Base-by-base conservation (phyloP, 805 yeast genomes). In the Saturnispora sanitii region DNA sequence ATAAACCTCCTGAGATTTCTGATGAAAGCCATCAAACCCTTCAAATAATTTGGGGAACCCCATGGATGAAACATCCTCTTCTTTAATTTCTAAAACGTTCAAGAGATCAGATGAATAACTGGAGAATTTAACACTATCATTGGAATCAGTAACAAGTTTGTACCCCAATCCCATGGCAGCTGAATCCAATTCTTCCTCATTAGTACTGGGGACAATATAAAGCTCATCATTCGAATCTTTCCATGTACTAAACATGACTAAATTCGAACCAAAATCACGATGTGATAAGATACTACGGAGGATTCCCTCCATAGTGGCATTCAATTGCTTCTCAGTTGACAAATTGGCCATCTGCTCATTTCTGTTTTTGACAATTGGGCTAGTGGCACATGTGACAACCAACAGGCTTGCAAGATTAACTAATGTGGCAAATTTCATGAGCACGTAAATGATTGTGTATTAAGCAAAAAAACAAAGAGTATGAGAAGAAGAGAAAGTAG, bases 31-130 rank as follows among this genome's bases (percentile, higher is more conserved):
- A n/a, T 41, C 48, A n/a, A 37, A 38, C 17, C 42, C 47, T 12
- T 43, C 19, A 56, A 56, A 58, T 6, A 50, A 42, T 13, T 43
- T 33, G 1, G 64, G 63, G 33, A 57, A 59, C 2, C 61, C 61
- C 43, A 47, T 27, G 3, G 56, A 44, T 3, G 45, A n/a, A 28
- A 58, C 47, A 38, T 56, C 44, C 35, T 51, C 50, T 42, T 59
- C 61, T 35, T 50, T 44, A 9, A 58, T 48, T 20, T 48, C 26
- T 4, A 27, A 36, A 23, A 42, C 42, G 21, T 43, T 38, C 16
- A 21, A 21, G 12, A 42, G 7, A 15, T 45, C 43, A 2, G 17
- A 21, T 7, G 37, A 15, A 4, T 26, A 21, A 11, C 27, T 35
- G 13, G 16, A 16, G 2, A 13, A 8, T 7, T n/a, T 21, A 8